Evolutionary conservation across 306 rosid species (phyloP), one percentile per base, ranked within the genome.

Genomic region (Begonia fuchsioides): DNA sequence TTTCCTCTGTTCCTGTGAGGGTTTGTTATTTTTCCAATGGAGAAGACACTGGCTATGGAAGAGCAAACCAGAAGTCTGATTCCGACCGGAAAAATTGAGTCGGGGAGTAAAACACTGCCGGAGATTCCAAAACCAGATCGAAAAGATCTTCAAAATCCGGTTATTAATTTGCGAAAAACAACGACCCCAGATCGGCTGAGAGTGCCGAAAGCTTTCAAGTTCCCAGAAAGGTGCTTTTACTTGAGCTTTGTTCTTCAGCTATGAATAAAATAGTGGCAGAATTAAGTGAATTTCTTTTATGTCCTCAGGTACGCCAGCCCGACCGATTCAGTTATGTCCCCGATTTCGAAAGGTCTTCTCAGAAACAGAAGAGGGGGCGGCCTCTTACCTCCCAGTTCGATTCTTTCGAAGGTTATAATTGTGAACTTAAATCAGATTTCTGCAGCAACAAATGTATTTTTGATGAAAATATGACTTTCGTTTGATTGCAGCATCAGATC

Each of bases 261-360:
- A 10, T 43, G 3, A 32, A 17, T 49, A 11, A 18, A 16, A 8
- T 43, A 2, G 0, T 4, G 35, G 7, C 7, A 26, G 35, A 26
- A 20, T 20, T 20, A 20, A 20, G 32, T 20, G 32, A 20, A 20
- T 20, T 20, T 20, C 5, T 1, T 2, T 20, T 20, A 20, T 20
- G 5, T 20, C 0, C 52, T 39, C 17, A 88, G 97, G 77, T 88
- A 88, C 50, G 81, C 67, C 47, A 84, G 97, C 62, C 95, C 97
- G n/a, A 88, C 97, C 12, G 97, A 88, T 68, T 39, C 63, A 72
- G 74, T 81, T 71, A 61, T 88, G 45, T 88, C 95, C 17, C 95
- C 95, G 12, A 74, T 84, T 15, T 81, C 84, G 43, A 78, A 81
- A 68, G 95, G 86, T 15, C 73, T 88, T 47, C 77, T 76, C 16